These are phyloP conservation scores for Scytalidium sp. DNA, from an alignment of 2,329 filamentous ascomycete species.

Conservation along the genomic window DNA sequence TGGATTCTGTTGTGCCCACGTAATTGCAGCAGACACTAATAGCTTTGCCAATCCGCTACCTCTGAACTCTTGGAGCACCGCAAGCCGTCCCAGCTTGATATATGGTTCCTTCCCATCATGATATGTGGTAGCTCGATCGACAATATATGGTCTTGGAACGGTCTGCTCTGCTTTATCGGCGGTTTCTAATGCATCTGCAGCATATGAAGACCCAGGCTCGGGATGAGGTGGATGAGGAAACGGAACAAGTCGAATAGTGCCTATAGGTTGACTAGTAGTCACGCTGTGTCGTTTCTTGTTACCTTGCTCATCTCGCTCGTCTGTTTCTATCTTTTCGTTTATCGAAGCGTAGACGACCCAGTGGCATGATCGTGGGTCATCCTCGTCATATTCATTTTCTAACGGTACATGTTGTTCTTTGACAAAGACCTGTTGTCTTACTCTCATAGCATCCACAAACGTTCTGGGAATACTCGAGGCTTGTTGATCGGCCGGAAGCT, in stretches of 20 bases:
- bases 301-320: conserved; percentile 37
- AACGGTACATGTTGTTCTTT: conserved; percentile 54
- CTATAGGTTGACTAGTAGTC: conserved; percentile 55
- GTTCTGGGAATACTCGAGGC: conserved; percentile 42
- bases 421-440: conserved; percentile 61
- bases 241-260: conserved; percentile 76
- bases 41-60: conserved; percentile 61
- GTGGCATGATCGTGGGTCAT: conserved; percentile 78
- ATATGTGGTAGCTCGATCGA: conserved; percentile 38
- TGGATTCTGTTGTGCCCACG: conserved; percentile 65
- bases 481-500: conserved; percentile 40
- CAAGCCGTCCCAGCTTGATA: conserved; percentile 77
- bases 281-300: conserved; percentile 39
- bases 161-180: neutral
- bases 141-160: conserved; percentile 13
- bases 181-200: conserved; percentile 6
- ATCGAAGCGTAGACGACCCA: conserved; percentile 81
- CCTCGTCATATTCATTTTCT: conserved; percentile 74
- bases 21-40: conserved; percentile 64
- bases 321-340: conserved; percentile 41
- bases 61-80: conserved; percentile 64
- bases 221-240: conserved; percentile 71
- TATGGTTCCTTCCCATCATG: conserved; percentile 70
- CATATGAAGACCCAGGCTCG: conserved; percentile 30
- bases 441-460: conserved; percentile 63